Evolutionary conservation across 2,329 filamentous ascomycete species (phyloP).

Genomic region (Colletotrichum sublineola): DNA sequence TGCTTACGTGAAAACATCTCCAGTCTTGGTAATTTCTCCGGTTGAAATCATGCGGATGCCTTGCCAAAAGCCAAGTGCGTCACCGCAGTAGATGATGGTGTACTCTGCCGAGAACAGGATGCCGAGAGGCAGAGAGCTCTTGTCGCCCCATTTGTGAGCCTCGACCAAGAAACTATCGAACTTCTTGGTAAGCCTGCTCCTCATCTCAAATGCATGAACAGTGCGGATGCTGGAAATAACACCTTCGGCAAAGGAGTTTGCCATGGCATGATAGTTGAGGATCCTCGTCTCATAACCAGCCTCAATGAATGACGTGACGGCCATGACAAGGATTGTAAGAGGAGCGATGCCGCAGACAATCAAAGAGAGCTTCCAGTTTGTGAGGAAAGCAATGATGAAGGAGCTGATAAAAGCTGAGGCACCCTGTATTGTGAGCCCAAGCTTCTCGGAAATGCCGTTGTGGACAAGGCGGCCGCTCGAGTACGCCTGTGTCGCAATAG

Average conservation of each 20-base stretch:
- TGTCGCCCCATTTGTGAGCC: background rate
- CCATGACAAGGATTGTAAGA: background rate
- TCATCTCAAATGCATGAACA: background rate
- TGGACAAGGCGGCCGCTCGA: conserved; percentile 59
- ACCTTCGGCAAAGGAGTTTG: background rate
- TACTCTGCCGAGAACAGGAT: background rate
- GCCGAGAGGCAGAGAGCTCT: background rate
- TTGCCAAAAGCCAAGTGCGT: background rate
- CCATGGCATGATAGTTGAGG: background rate
- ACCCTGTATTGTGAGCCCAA: conserved; percentile 55
- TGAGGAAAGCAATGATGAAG: conserved; percentile 45
- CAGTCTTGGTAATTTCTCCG: background rate
- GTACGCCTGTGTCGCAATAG: conserved; percentile 56
- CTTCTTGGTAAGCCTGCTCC: background rate
- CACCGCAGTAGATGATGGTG: background rate
- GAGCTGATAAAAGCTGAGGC: conserved; percentile 54
- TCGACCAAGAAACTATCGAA: background rate
- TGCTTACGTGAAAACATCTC: background rate
- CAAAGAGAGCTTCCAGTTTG: background rate
- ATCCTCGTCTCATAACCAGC: background rate
- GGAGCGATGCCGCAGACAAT: background rate
- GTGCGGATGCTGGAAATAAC: background rate
- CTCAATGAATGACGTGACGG: background rate
- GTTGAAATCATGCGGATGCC: background rate
- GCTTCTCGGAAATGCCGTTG: conserved; percentile 55